phyloP scores from a whole-genome alignment of 306 rosid genomes.

The Crataegus laevigata region DNA sequence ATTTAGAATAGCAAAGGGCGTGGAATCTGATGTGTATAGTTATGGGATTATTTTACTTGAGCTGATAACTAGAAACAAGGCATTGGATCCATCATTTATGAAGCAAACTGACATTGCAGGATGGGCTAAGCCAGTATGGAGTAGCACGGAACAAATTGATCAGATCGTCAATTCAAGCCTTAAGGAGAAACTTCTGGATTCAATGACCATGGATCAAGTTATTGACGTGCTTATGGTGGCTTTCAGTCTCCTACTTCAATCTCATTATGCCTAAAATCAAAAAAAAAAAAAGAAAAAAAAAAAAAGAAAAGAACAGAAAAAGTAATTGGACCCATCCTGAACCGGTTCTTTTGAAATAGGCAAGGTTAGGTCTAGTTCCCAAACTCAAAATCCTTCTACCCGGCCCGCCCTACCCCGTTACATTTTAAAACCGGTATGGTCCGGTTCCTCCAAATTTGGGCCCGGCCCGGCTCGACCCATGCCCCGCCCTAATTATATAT shows the following conservation, averaged over 20 bases:
- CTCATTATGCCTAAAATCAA: no score
- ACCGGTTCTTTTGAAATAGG: no score
- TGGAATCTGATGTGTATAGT: constrained; percentile 70
- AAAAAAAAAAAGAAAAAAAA: no score
- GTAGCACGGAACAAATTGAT: constrained; percentile 28
- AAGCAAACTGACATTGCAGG: constrained; percentile 34
- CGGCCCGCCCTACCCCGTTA: rapidly evolving
- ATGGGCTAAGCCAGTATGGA: constrained; percentile 55
- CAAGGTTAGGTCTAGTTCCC: no score
- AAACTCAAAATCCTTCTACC: no score
- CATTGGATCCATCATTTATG: constrained; percentile 32
- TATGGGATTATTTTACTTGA: constrained; percentile 73
- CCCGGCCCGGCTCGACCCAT: rapidly evolving
- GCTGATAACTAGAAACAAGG: constrained; percentile 66
- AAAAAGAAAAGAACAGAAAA: no score
- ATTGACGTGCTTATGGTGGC: constrained; percentile 32
- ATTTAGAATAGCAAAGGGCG: constrained; percentile 29
- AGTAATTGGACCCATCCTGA: no score
- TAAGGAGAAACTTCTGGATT: constrained; percentile 31
- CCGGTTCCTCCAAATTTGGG: no score
- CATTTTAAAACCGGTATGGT: no score
- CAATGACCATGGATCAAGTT: constrained; percentile 33
- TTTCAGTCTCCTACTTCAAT: no score
- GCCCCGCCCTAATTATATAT: no score
- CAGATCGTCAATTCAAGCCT: constrained; percentile 50